Evolutionary conservation across 352 stramenopile genomes (phyloP).

Genomic region (Phytopythium sindhum): DNA sequence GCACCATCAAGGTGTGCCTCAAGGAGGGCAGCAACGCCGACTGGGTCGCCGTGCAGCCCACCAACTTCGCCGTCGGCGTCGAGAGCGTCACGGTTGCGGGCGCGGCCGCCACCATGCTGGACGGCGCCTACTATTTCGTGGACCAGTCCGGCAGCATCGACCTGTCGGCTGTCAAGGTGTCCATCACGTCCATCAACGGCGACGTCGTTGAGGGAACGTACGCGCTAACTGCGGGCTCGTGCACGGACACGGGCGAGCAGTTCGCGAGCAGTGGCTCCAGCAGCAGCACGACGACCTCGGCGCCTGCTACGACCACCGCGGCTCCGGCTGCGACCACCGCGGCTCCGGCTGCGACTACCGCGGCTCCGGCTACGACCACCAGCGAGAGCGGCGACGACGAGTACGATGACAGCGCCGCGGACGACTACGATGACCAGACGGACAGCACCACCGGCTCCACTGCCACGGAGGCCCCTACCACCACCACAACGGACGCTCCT

Average conservation of each 20-base stretch:
- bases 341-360: not conserved
- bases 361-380: conserved; percentile 6
- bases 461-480: not conserved
- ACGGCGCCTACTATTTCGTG: conserved; percentile 68
- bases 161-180: conserved; percentile 38
- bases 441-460: not conserved
- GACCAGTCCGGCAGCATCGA: conserved; percentile 22
- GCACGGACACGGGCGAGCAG: conserved; percentile 28
- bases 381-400: conserved; percentile 4
- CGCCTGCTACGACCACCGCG: conserved; percentile 12
- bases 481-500: not conserved
- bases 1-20: conserved; percentile 64
- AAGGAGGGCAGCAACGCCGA: conserved; percentile 60
- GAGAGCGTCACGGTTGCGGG: conserved; percentile 61
- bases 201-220: conserved; percentile 55
- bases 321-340: conserved; percentile 8
- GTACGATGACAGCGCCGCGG: not conserved
- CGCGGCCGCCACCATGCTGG: conserved; percentile 51
- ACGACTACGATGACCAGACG: conserved; percentile 7
- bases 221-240: conserved; percentile 31
- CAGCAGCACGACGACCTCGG: conserved; percentile 11
- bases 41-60: conserved; percentile 62
- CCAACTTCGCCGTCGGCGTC: conserved; percentile 45
- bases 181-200: conserved; percentile 50
- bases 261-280: conserved; percentile 17